Evolutionary conservation across 2,329 filamentous ascomycete genomes (phyloP), one percentile per base, ranked within the genome.

Genomic region (Cryphonectria radicalis): DNA sequence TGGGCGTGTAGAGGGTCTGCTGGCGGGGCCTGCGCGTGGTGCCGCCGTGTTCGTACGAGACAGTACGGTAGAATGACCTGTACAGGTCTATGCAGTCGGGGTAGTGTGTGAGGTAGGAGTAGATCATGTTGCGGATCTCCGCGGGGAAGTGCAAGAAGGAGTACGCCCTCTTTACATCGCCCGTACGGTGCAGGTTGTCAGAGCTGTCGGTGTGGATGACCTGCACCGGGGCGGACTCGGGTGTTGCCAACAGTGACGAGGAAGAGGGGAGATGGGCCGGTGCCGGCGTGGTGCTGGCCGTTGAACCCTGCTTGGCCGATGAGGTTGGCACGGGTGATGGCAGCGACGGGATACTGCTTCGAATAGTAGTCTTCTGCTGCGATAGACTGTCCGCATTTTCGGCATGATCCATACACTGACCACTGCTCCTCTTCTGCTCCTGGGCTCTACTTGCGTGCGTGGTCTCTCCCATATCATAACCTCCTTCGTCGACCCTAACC

Each of bases 51-150:
- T 43, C 25, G 28, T 35, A 10, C 17, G 63, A 40, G 66, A 74
- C 72, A 62, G 77, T 75, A 5, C 68, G 60, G 70, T 82, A 80
- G 69, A 79, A 80, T 7, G 74, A 66, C 22, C 78, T 73, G 73
- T 77, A 81, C 28, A 81, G 71, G n/a, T 71, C 73, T 40, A 73
- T 73, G 32, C 74, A 79, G 17, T 72, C 74, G 19, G 80, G 80
- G 50, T 77, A 80, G 25, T 74, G 70, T 55, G 79, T 68, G 25
- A 73, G 70, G 63, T 75, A 73, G 37, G 77, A 69, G 74, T 82
- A 81, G 32, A 82, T 78, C 28, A 77, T 74, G 70, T 80, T 79
- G 28, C 80, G 78, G 59, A 81, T 75, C 75, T 82, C 80, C 14
- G 76, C 65, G 1, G 80, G 79, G 62, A 81, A 77, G 11, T 67